Evolutionary conservation across 2,329 filamentous ascomycete species (phyloP), one percentile per base, ranked within the genome.

Genomic region (Metarhizium sp.): DNA sequence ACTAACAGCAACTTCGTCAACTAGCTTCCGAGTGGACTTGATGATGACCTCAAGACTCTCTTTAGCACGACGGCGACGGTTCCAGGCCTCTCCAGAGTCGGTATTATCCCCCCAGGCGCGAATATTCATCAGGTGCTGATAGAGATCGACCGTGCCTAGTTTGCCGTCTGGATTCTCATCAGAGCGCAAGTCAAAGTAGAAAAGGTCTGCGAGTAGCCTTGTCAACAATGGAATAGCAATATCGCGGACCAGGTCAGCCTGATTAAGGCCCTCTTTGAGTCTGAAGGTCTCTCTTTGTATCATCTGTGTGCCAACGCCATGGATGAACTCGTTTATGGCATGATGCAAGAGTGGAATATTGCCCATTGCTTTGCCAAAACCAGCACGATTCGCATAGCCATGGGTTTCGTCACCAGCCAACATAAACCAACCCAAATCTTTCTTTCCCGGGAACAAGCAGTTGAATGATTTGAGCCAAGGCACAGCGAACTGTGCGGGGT

Each of bases 171-270:
- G 81, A 20, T 78, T 75, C 60, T 82, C 73, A 0, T 73, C 67
- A 0, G 76, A 78, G 60, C 81, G 80, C 34, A 86, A 62, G 3
- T 84, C 82, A 38, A 84, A 71, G 53, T 80, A 81, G 65, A 84
- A 82, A 13, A 81, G 69, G 46, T 82, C 77, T 0, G 79, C 75
- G 1, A 82, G 72, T 62, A 80, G 76, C 47, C 76, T 70, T 2
- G 81, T 75, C 4, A 81, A 82, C 1, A 79, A 71, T 11, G 84
- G 78, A 57, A 85, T 83, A 16, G 79, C 80, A 14, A 86, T 76
- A 51, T 84, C 80, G 13, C 73, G 71, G 53, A 75, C 67, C 20
- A 75, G 59, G 50, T 75, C 73, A 32, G 75, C 63, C 59, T 75
- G 72, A 56, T 68, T 63, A 1, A 75, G 66, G 0, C 68, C 71